Percentiles rank a stretch among this genome's conserved stretches.
phyloP scores from a whole-genome alignment of 345 rosid genomes.

The Carallia pectinifolia region DNA sequence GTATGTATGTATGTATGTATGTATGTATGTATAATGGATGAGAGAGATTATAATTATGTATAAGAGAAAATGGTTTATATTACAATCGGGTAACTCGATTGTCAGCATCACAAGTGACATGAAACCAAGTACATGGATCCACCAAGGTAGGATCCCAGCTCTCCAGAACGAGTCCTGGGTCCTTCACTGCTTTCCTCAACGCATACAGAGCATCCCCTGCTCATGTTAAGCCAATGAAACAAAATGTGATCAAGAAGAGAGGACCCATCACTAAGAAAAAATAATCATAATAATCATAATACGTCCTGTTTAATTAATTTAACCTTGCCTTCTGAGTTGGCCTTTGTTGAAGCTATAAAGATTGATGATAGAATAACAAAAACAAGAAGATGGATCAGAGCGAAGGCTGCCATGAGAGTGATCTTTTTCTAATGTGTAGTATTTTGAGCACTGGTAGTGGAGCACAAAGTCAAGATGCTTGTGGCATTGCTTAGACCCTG shows the following conservation, averaged over 20 bases:
- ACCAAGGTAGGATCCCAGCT: conserved; percentile 82
- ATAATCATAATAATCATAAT: too few species aligned
- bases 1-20: too few species aligned
- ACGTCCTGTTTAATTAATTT: too few species aligned
- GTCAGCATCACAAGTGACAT: conserved; percentile 60
- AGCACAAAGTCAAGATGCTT: conserved; percentile 12
- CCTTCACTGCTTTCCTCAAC: conserved; percentile 59
- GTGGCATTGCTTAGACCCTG: not conserved
- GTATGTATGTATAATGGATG: too few species aligned
- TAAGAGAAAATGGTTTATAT: conserved; percentile 9
- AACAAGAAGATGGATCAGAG: conserved; percentile 26
- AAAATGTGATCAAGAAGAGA: not conserved
- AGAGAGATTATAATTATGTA: not conserved
- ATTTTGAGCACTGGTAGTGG: not conserved
- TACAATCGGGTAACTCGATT: conserved; percentile 67
- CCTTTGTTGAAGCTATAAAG: conserved; percentile 25
- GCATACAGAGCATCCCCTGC: conserved; percentile 71
- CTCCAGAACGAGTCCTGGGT: conserved; percentile 59
- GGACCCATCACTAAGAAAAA: not conserved
- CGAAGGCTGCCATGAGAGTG: conserved; percentile 31
- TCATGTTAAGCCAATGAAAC: conserved; percentile 3
- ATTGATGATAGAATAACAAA: conserved; percentile 16
- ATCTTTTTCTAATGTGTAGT: not conserved
- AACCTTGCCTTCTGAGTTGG: conserved; percentile 52
- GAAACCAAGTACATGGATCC: conserved; percentile 84